These are phyloP conservation scores for Calonectria hongkongensis DNA, from an alignment of 2,329 filamentous ascomycete species.

Conservation along the genomic window DNA sequence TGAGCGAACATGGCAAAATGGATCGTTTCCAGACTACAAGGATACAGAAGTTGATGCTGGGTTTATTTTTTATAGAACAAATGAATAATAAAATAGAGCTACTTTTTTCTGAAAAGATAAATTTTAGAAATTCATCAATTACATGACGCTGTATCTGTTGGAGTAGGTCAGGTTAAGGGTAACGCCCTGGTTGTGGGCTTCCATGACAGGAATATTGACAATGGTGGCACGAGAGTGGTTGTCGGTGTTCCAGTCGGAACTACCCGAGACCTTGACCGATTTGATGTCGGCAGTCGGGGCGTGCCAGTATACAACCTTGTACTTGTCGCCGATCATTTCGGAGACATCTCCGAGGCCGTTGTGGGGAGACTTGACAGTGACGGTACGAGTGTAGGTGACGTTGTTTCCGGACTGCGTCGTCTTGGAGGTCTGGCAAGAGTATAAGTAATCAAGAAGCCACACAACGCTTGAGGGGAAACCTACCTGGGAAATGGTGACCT, in stretches of 20 bases:
- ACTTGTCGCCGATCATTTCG: neutral
- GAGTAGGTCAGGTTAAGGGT: neutral
- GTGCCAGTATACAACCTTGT: constrained; percentile 10
- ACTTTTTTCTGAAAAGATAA: too few species aligned
- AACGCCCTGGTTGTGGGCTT: neutral
- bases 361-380: constrained; percentile 11
- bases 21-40: too few species aligned
- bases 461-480: neutral
- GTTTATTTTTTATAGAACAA: too few species aligned
- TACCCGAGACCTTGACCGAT: neutral
- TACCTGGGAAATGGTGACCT: constrained; percentile 17
- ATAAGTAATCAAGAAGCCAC: neutral
- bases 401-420: neutral
- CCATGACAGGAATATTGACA: neutral
- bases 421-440: neutral
- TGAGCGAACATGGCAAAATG: too few species aligned
- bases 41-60: too few species aligned
- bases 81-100: too few species aligned
- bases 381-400: neutral
- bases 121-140: too few species aligned
- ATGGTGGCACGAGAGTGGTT: neutral
- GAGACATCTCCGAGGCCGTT: neutral
- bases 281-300: neutral
- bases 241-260: neutral
- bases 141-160: too few species aligned